These are phyloP conservation scores for Lathyrus oleraceus DNA, from an alignment of 306 rosid genomes.

Conservation along the genomic window DNA sequence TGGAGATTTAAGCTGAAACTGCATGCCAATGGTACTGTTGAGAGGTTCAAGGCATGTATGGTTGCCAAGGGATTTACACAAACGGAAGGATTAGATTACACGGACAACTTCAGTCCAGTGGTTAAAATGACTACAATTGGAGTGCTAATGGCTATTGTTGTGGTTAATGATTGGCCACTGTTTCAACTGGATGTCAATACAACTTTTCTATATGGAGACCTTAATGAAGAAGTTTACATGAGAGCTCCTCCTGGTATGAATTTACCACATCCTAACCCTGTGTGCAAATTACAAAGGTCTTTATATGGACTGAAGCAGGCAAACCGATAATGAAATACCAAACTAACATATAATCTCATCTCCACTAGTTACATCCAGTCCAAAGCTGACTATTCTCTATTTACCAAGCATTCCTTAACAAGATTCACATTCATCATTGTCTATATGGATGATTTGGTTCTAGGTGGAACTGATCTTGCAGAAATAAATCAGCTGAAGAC, in stretches of 20 bases:
- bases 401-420: too few species aligned
- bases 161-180: fast-evolving
- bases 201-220: neutral
- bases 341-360: neutral
- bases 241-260: neutral
- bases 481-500: too few species aligned
- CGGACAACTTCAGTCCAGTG: fast-evolving
- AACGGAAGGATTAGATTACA: neutral
- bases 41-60: neutral
- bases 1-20: neutral
- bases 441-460: too few species aligned
- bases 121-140: neutral
- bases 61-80: neutral
- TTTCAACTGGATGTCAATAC: neutral
- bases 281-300: neutral
- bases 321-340: neutral
- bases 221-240: neutral
- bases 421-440: neutral
- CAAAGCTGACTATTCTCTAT: too few species aligned
- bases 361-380: neutral
- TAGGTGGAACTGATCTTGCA: too few species aligned
- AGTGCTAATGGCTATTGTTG: neutral
- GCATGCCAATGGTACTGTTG: neutral
- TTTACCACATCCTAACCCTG: fast-evolving
- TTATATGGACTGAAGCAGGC: neutral